These are phyloP conservation scores for Leucosporidium yakuticum DNA, from an alignment of 768 basidiomycete species.

Conservation along the genomic window DNA sequence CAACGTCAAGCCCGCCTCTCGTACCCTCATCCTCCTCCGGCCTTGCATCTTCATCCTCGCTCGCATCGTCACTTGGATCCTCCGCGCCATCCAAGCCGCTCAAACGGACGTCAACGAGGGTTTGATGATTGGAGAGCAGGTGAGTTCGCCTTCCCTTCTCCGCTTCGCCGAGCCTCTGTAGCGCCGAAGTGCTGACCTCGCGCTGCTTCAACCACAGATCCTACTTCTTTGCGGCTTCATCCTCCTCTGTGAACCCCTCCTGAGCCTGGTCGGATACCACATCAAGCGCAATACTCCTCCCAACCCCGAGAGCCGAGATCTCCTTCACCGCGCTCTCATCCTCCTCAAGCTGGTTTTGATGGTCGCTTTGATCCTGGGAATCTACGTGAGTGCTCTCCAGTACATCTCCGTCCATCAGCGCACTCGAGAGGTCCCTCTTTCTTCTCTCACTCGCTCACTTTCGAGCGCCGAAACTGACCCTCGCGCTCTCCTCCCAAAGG, in stretches of 20 bases:
- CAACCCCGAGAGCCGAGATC: not conserved
- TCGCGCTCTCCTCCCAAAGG: not conserved
- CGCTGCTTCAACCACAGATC: not conserved
- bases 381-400: constrained; percentile 2
- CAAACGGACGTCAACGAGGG: not conserved
- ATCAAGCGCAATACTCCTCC: not conserved
- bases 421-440: not conserved
- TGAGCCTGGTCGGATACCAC: not conserved
- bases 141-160: not conserved
- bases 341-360: not conserved
- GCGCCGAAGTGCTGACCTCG: not conserved
- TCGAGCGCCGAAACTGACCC: not conserved
- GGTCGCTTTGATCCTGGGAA: not conserved
- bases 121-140: not conserved
- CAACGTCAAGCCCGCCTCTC: not conserved
- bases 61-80: not conserved
- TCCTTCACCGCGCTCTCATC: not conserved
- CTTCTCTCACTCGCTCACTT: not conserved
- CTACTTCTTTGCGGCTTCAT: constrained; percentile 3
- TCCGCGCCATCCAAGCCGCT: not conserved
- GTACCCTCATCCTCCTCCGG: not conserved
- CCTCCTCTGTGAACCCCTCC: constrained; percentile 1
- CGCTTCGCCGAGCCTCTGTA: not conserved
- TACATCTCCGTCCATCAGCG: too few relatives aligned
- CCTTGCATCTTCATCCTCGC: constrained; percentile 1